A percentile compares a stretch with the other conserved stretches of the same genome.
phyloP scores from a whole-genome alignment of 2,329 filamentous ascomycete species.

The Pochonia chlamydosporia region DNA sequence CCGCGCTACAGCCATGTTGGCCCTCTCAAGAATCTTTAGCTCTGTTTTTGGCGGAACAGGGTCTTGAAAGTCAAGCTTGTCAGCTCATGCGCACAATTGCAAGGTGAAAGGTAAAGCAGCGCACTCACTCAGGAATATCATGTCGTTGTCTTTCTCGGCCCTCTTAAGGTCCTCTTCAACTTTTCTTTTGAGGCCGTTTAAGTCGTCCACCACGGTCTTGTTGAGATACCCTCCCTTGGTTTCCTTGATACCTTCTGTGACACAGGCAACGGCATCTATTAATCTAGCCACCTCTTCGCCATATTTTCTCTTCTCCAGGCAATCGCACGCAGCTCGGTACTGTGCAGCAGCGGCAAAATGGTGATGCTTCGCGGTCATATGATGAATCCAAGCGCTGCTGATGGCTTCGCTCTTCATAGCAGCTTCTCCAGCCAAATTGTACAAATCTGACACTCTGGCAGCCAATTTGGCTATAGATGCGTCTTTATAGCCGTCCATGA shows the following conservation, averaged over 20 bases:
- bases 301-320: conserved; percentile 87
- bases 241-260: conserved; percentile 82
- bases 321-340: conserved; percentile 84
- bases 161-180: conserved; percentile 85
- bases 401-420: conserved; percentile 85
- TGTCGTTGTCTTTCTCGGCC: conserved; percentile 92
- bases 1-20: conserved; percentile 78
- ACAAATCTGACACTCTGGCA: conserved; percentile 83
- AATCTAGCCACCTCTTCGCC: conserved; percentile 91
- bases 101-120: background rate
- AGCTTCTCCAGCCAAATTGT: conserved; percentile 75
- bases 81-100: conserved; percentile 18
- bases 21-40: conserved; percentile 76
- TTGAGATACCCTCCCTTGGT: conserved; percentile 67
- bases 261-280: conserved; percentile 74
- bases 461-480: conserved; percentile 87
- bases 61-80: conserved; percentile 33
- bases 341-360: conserved; percentile 96
- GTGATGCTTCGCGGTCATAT: conserved; percentile 94
- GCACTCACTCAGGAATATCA: conserved; percentile 75
- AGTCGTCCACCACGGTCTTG: conserved; percentile 72
- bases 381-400: conserved; percentile 94
- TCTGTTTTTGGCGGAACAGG: conserved; percentile 84
- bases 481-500: conserved; percentile 90
- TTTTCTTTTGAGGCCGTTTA: conserved; percentile 75